Evolutionary conservation across 345 rosid species (phyloP).

Genomic region (Murraya koenigii): DNA sequence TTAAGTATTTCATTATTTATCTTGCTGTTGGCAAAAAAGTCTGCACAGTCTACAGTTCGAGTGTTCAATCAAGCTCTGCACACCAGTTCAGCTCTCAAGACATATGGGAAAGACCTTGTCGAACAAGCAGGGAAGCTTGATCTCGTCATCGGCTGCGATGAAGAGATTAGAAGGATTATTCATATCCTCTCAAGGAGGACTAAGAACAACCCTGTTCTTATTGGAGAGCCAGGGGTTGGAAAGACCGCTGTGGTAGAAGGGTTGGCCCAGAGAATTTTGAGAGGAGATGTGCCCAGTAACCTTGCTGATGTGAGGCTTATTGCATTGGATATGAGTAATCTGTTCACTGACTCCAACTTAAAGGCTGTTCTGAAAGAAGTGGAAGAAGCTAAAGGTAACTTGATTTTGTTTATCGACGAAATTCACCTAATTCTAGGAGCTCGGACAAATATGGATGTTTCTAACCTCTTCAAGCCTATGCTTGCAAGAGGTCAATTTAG

Average conservation of each 20-base stretch:
- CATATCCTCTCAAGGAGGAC: constrained; percentile 87
- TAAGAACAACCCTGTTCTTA: constrained; percentile 85
- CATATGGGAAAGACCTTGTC: constrained; percentile 84
- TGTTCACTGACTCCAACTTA: constrained; percentile 73
- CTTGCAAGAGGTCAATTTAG: constrained; percentile 91
- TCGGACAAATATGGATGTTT: constrained; percentile 86
- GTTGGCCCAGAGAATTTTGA: constrained; percentile 80
- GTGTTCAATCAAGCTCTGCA: constrained; percentile 64
- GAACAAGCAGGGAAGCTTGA: constrained; percentile 92
- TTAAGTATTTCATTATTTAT: neutral
- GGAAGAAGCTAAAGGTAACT: constrained; percentile 90
- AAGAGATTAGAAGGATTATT: constrained; percentile 75
- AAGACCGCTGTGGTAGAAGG: constrained; percentile 97
- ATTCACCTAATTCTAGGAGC: constrained; percentile 94
- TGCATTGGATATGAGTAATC: constrained; percentile 83
- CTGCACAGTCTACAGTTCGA: constrained; percentile 54
- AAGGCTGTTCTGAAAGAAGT: constrained; percentile 87
- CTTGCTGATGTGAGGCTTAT: constrained; percentile 79
- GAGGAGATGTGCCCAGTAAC: constrained; percentile 85
- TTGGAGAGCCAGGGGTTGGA: constrained; percentile 94
- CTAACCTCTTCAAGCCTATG: constrained; percentile 89
- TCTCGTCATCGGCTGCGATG: constrained; percentile 87
- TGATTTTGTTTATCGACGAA: constrained; percentile 85
- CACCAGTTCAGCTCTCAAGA: constrained; percentile 69
- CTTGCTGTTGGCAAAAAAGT: constrained; percentile 51